These are phyloP conservation scores for Cryphonectria naterciae DNA, from an alignment of 2,329 filamentous ascomycete genomes.

Conservation along the genomic window DNA sequence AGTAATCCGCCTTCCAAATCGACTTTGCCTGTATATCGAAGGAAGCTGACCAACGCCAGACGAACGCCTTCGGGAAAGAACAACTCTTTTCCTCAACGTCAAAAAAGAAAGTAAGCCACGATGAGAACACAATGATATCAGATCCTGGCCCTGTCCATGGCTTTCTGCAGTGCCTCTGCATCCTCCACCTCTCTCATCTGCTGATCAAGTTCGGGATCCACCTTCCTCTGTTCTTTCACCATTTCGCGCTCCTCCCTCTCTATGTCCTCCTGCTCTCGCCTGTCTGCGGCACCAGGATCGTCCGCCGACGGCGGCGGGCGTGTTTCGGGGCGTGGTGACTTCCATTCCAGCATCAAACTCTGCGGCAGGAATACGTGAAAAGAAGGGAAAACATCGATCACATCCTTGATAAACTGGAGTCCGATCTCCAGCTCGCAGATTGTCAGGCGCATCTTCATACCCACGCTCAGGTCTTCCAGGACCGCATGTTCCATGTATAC, in stretches of 20 bases:
- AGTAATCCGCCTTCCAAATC: neutral
- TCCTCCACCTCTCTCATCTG: slow-evolving; percentile 14
- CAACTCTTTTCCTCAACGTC: neutral
- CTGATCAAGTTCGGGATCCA: slow-evolving; percentile 27
- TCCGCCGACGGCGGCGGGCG: slow-evolving; percentile 52
- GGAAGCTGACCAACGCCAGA: neutral
- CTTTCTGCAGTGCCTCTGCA: slow-evolving; percentile 14
- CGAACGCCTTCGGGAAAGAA: neutral
- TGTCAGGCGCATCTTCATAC: slow-evolving; percentile 61
- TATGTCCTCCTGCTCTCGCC: slow-evolving; percentile 17
- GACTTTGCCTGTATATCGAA: neutral
- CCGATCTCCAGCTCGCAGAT: slow-evolving; percentile 53
- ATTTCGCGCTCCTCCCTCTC: slow-evolving; percentile 30
- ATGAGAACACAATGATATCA: neutral
- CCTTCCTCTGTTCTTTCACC: slow-evolving; percentile 21
- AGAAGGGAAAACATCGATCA: slow-evolving; percentile 59
- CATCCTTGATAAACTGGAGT: slow-evolving; percentile 65
- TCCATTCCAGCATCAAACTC: slow-evolving; percentile 70
- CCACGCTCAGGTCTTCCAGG: slow-evolving; percentile 55
- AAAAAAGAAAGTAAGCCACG: neutral
- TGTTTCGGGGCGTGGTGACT: slow-evolving; percentile 53
- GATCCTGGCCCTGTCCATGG: slow-evolving; percentile 25
- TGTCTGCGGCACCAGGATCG: slow-evolving; percentile 40
- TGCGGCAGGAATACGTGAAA: slow-evolving; percentile 71
- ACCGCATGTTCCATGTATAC: slow-evolving; percentile 70